Evolutionary conservation across 768 basidiomycete species (phyloP), one percentile per base, ranked within the genome.

Genomic region (Mycena amicta): DNA sequence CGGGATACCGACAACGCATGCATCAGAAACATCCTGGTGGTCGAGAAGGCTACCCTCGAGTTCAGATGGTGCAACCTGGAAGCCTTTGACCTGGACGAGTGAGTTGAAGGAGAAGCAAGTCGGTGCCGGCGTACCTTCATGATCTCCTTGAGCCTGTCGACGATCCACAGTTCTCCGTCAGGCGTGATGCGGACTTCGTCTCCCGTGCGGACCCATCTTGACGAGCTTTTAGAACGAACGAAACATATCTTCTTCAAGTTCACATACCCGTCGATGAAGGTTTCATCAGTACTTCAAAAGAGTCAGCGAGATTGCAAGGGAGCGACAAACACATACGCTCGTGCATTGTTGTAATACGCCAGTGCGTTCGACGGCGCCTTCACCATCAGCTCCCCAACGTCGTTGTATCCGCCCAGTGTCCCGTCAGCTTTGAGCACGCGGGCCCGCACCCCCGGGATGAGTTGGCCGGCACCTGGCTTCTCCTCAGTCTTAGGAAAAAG

Each of bases 41-140:
- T 75, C 77, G 11, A 54, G 40, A 4, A 54, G 30, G 5, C 8
- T 30, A 4, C 53, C 87, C 65, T 89, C 88, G 6, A 89, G 74
- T 59, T 88, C 87, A 2, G 88, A 86, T 2, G 88, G 88, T 0
- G 88, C 86, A 1, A 90, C 88, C 67, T 90, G 88, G 67, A 86
- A 87, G 2, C 89, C 89, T 65, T 73, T 80, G 41, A 87, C 84
- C 74, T 88, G 76, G 11, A 8, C 16, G 23, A 30, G 39, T n/a
- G 20, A 12, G n/a, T 18, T 39, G 61, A 79, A 78, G 18, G 11
- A 37, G 8, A 37, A 8, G 11, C 18, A 18, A 60, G 78, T 80
- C n/a, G n/a, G n/a, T n/a, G n/a, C 4, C 83, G 82, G 51, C 28
- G 55, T 16, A 74, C 75, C 67, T 81, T 80, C 77, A 81, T 77